These are phyloP conservation scores for Fonsecaea erecta DNA, from an alignment of 2,329 filamentous ascomycete genomes.

Conservation along the genomic window DNA sequence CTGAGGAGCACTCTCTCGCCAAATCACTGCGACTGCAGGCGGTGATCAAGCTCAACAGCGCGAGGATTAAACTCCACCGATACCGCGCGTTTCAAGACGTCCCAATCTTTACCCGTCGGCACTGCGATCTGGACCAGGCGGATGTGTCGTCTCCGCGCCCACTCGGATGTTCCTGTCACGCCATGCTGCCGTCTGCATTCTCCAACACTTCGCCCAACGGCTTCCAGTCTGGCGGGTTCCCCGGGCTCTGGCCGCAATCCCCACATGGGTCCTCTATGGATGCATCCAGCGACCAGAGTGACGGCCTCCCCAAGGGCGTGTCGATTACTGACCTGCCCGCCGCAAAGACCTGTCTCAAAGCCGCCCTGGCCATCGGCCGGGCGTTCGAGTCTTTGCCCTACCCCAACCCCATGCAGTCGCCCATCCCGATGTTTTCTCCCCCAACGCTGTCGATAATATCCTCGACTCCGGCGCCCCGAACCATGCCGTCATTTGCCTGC, in stretches of 20 bases:
- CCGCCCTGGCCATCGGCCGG: conserved; percentile 12
- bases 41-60: conserved; percentile 23
- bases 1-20: conserved; percentile 11
- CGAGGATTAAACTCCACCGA: conserved; percentile 22
- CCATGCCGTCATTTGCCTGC: conserved; percentile 22
- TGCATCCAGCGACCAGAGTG: conserved; percentile 1
- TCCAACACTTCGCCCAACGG: conserved; percentile 7
- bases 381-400: conserved; percentile 19
- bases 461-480: conserved; percentile 8
- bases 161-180: conserved; percentile 7
- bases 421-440: neutral
- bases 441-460: conserved; percentile 11
- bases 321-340: conserved; percentile 14
- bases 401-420: conserved; percentile 18
- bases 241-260: neutral
- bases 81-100: conserved; percentile 22
- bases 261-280: neutral
- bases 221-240: conserved; percentile 2
- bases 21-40: conserved; percentile 16
- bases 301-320: neutral
- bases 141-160: conserved; percentile 1
- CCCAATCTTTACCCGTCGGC: conserved; percentile 17
- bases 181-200: neutral
- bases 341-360: conserved; percentile 18
- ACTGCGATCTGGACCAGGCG: conserved; percentile 17